phyloP scores from a whole-genome alignment of 768 basidiomycete species.

The Phaeotremella skinneri region DNA sequence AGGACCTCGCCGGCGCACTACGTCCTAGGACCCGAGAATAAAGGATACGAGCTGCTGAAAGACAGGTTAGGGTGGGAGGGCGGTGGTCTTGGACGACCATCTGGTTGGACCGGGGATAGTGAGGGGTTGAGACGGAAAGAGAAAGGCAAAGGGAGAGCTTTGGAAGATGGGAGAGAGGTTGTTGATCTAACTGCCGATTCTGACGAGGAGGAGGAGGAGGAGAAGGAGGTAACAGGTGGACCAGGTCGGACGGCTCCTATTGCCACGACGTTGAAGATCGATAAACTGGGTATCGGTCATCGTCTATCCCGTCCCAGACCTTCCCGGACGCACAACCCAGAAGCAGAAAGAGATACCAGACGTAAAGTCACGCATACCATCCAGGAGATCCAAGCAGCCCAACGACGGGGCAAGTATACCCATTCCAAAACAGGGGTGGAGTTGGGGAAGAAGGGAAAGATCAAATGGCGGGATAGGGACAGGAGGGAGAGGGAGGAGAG shows the following conservation, averaged over 20 bases:
- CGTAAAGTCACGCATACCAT: slow-evolving; percentile 38
- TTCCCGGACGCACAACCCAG: background rate
- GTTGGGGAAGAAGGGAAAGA: slow-evolving; percentile 44
- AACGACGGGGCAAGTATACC: slow-evolving; percentile 22
- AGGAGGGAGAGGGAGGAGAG: slow-evolving; percentile 42
- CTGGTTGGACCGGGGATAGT: slow-evolving; percentile 13
- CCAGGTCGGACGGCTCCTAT: slow-evolving; percentile 46
- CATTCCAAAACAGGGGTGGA: slow-evolving; percentile 15
- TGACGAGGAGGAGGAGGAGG: slow-evolving; percentile 4
- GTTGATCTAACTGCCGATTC: slow-evolving; percentile 31
- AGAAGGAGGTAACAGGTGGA: slow-evolving; percentile 11
- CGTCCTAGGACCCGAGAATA: slow-evolving; percentile 45
- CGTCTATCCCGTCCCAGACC: background rate
- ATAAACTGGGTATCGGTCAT: slow-evolving; percentile 43
- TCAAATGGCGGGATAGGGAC: slow-evolving; percentile 41
- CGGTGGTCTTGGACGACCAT: slow-evolving; percentile 39
- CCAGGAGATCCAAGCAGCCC: slow-evolving; percentile 32
- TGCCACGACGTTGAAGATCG: slow-evolving; percentile 40
- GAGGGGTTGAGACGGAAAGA: background rate
- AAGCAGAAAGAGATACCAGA: slow-evolving; percentile 1
- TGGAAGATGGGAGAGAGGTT: slow-evolving; percentile 12
- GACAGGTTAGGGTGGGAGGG: slow-evolving; percentile 42
- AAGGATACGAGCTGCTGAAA: slow-evolving; percentile 36
- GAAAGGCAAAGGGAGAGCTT: background rate
- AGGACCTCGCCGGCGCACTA: slow-evolving; percentile 16